A percentile compares a stretch with the other conserved stretches of the same genome.
phyloP scores from a whole-genome alignment of 2,329 filamentous ascomycete species.

The Neofusicoccum umdonicola region DNA sequence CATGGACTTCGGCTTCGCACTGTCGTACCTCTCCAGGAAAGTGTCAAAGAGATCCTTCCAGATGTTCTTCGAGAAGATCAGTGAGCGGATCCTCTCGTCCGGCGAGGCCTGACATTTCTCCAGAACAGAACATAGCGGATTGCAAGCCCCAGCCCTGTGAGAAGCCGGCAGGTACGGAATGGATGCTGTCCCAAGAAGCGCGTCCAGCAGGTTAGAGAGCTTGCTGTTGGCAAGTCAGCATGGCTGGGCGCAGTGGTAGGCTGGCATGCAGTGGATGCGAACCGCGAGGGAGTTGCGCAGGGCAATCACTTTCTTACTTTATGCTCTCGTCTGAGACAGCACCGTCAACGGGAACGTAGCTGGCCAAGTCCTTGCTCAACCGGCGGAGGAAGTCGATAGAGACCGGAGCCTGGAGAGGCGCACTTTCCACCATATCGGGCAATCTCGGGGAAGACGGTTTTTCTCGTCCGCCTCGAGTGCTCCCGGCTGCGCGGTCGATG shows the following conservation, averaged over 20 bases:
- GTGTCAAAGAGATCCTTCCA: constrained; percentile 41
- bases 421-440: constrained; percentile 7
- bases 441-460: not conserved
- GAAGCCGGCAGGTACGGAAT: constrained; percentile 30
- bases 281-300: not conserved
- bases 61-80: constrained; percentile 35
- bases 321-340: constrained; percentile 10
- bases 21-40: constrained; percentile 43
- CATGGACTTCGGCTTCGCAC: constrained; percentile 47
- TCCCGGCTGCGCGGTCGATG: not conserved
- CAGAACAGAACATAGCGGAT: constrained; percentile 45
- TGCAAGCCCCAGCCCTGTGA: constrained; percentile 48
- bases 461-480: not conserved
- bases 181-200: constrained; percentile 34
- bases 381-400: constrained; percentile 7
- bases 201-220: constrained; percentile 28
- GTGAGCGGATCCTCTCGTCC: constrained; percentile 25
- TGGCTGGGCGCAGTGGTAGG: not conserved
- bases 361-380: constrained; percentile 12
- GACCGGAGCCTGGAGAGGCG: constrained; percentile 1
- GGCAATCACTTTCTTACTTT: constrained; percentile 9
- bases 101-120: constrained; percentile 38
- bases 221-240: constrained; percentile 28
- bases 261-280: not conserved
- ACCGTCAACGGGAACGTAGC: not conserved